Base-by-base conservation (phyloP, 495 filamentous ascomycete genomes). In the Mycothermus thermophilus region DNA sequence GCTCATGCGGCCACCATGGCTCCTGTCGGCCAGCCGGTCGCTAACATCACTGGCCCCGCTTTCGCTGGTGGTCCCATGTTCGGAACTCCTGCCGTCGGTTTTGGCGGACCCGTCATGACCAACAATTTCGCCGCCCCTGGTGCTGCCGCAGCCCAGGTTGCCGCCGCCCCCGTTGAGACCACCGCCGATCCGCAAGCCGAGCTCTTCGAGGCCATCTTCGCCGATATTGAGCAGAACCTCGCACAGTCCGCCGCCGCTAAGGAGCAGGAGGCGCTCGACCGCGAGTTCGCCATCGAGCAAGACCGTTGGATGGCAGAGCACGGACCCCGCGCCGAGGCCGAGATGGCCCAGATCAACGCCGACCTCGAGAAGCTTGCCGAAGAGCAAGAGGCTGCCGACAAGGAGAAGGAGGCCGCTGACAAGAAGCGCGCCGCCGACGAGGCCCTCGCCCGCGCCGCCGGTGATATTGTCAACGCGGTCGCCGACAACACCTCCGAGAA, bases 401-500 rank as follows among this genome's bases (percentile, higher is more conserved):
- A n/a, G n/a, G n/a, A n/a, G n/a, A n/a, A n/a, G n/a, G n/a, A n/a
- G n/a, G n/a, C n/a, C n/a, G n/a, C n/a, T n/a, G n/a, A n/a, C n/a
- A 18, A 33, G 25, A 39, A 48, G 19, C 25, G 27, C 19, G 34
- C 37, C 14, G 24, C 45, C n/a, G 43, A 47, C 30, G 37, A 52
- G 16, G 55, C 63, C 13, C 44, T 67, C 1, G 59, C 59, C 7
- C 42, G 33, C 12, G 62, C 60, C 0, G 63, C 63, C 14, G 46
- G 48, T 24, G 44, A 54, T 15, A 60, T 67, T 19, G 38, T 67
- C 17, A 34, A 49, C 24, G 54, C 55, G 3, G 53, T 67, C 6
- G 35, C 51, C 6, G 48, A 47, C 31, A 58, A 64, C 37, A 27
- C 47, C 20, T 55, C 52, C 0, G 51, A 57, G 7, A 67, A 65